phyloP scores from a whole-genome alignment of 805 yeast genomes.

The Cyberlindnera veronae region DNA sequence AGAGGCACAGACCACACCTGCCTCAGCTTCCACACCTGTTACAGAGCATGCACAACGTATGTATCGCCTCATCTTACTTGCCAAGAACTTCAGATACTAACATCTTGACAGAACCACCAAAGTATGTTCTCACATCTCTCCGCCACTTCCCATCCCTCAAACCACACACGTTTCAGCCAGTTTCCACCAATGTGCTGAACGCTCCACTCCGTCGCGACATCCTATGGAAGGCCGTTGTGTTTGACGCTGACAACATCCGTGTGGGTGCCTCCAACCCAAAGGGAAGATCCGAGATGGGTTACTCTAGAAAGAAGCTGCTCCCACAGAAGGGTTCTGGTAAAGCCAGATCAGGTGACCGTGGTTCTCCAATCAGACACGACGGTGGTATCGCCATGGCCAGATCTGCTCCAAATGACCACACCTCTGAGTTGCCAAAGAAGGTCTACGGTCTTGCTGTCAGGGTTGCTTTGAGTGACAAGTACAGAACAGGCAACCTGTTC shows the following conservation, averaged over 20 bases:
- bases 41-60: constrained; percentile 22
- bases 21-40: background rate
- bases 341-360: constrained; percentile 95
- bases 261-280: constrained; percentile 88
- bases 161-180: constrained; percentile 74
- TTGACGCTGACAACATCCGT: constrained; percentile 84
- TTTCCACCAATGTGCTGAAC: constrained; percentile 66
- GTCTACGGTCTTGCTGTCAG: constrained; percentile 74
- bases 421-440: constrained; percentile 71
- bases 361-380: constrained; percentile 86
- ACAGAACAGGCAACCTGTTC: constrained; percentile 66
- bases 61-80: constrained; percentile 1
- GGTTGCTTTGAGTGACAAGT: constrained; percentile 78
- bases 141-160: constrained; percentile 88
- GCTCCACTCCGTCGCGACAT: constrained; percentile 84
- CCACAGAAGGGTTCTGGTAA: constrained; percentile 94
- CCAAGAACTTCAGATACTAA: constrained; percentile 2
- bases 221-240: constrained; percentile 90
- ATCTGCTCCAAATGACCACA: constrained; percentile 85
- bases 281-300: constrained; percentile 83
- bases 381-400: constrained; percentile 90
- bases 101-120: constrained; percentile 47
- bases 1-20: no score
- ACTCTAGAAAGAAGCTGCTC: constrained; percentile 73
- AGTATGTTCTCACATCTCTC: constrained; percentile 70